Percentiles rank a stretch among this genome's conserved stretches.
Conservation (phyloP, 2,329 filamentous ascomycete species). For the Macrophomina phaseolina region DNA sequence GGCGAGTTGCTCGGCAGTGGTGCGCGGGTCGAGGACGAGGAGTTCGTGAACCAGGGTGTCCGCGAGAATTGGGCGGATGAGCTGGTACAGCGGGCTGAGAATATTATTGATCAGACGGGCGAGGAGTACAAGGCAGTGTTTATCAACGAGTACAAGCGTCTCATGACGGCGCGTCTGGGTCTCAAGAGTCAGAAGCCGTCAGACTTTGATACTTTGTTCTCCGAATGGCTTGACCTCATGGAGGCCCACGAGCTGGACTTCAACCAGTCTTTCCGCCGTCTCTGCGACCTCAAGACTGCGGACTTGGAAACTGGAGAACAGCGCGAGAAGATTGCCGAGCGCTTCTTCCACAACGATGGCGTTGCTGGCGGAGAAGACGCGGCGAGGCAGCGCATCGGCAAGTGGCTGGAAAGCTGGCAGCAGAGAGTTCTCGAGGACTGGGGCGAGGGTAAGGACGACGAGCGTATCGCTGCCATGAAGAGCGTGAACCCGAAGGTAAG, state of each 20-base stretch:
- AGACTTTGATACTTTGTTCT: slow-evolving; percentile 83
- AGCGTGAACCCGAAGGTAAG: slow-evolving; percentile 79
- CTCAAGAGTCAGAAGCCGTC: slow-evolving; percentile 70
- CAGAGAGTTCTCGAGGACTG: slow-evolving; percentile 76
- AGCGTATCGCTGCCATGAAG: slow-evolving; percentile 77
- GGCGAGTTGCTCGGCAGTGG: slow-evolving; percentile 88
- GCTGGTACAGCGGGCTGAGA: slow-evolving; percentile 81
- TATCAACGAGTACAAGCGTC: slow-evolving; percentile 82
- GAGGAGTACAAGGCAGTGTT: slow-evolving; percentile 92
- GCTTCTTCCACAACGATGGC: slow-evolving; percentile 82
- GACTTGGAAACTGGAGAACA: slow-evolving; percentile 70
- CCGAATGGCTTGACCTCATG: slow-evolving; percentile 80
- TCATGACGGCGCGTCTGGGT: slow-evolving; percentile 83
- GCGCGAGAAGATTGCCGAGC: slow-evolving; percentile 67
- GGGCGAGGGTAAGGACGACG: slow-evolving; percentile 63
- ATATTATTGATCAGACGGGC: slow-evolving; percentile 76
- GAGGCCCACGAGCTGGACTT: slow-evolving; percentile 88
- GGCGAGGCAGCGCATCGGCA: slow-evolving; percentile 69
- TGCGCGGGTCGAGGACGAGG: slow-evolving; percentile 69
- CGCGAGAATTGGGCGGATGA: slow-evolving; percentile 69
- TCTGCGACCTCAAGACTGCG: slow-evolving; percentile 67
- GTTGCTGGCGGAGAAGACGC: slow-evolving; percentile 63
- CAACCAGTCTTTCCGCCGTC: slow-evolving; percentile 86
- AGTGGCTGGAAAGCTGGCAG: slow-evolving; percentile 84
- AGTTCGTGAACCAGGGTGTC: slow-evolving; percentile 76